phyloP scores from a whole-genome alignment of 2,329 filamentous ascomycete genomes.

The Verticillium albo-atrum region DNA sequence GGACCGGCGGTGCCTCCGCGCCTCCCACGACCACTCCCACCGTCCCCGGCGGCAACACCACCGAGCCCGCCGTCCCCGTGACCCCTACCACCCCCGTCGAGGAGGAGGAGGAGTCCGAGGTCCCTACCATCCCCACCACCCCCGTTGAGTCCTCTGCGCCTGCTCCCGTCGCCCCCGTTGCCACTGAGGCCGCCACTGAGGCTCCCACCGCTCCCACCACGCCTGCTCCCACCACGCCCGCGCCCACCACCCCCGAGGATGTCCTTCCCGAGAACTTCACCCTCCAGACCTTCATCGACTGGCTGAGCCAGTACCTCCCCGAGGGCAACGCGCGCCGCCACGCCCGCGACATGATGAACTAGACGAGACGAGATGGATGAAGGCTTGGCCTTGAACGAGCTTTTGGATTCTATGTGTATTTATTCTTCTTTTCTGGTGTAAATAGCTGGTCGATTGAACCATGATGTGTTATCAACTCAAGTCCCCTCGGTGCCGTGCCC shows the following conservation, averaged over 20 bases:
- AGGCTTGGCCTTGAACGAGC: not conserved
- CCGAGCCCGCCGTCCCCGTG: not conserved
- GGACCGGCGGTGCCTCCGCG: conserved; percentile 4
- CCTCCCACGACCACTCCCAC: conserved; percentile 8
- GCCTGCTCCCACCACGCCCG: not conserved
- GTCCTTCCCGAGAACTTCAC: conserved; percentile 6
- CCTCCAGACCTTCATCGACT: conserved; percentile 6
- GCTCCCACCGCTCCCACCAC: not conserved
- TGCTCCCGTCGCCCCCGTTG: not conserved
- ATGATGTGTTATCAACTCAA: not conserved
- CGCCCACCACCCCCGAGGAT: not conserved
- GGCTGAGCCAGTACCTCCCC: conserved; percentile 1
- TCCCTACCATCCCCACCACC: not conserved
- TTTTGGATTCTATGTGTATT: not conserved
- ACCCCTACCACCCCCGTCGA: not conserved
- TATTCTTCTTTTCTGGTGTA: not conserved
- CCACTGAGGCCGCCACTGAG: not conserved
- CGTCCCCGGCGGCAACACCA: not conserved
- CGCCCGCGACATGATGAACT: not conserved
- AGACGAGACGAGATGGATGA: not conserved
- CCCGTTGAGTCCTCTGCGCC: not conserved
- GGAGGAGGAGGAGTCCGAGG: not conserved
- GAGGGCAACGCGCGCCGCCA: not conserved
- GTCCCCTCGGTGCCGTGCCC: no score
- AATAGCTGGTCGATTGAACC: not conserved